phyloP scores from a whole-genome alignment of 208 protist genomes.

The Leishmania lainsoni region DNA sequence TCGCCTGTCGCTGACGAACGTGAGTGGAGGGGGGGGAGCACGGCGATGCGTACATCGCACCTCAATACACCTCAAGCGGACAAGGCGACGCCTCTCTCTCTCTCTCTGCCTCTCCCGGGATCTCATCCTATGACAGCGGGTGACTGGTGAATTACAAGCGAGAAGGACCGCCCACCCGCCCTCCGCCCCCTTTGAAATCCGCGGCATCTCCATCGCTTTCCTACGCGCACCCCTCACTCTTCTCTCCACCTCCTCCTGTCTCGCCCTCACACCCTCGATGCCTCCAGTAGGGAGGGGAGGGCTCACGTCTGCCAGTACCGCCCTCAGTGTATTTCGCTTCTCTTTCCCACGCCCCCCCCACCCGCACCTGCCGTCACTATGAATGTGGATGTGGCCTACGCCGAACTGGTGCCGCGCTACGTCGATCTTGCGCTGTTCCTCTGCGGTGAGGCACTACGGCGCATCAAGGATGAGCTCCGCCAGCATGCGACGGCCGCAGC shows the following conservation, averaged over 20 bases:
- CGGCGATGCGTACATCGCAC: background rate
- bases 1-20: background rate
- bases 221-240: background rate
- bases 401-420: constrained; percentile 40
- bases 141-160: background rate
- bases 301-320: background rate
- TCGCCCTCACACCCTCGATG: background rate
- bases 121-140: background rate
- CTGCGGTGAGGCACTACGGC: constrained; percentile 44
- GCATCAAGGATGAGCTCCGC: constrained; percentile 19
- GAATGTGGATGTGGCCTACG: constrained; percentile 22
- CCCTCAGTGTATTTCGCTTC: background rate
- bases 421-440: constrained; percentile 63
- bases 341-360: background rate
- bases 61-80: background rate
- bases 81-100: background rate
- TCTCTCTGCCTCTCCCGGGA: background rate
- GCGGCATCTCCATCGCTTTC: background rate
- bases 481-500: constrained; percentile 14
- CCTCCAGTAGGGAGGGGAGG: background rate
- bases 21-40: background rate
- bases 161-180: background rate
- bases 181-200: background rate
- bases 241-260: background rate
- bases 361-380: constrained; percentile 1